Conservation (phyloP, 2,329 filamentous ascomycete species). For the Graphilbum ipis-grandicollis region DNA sequence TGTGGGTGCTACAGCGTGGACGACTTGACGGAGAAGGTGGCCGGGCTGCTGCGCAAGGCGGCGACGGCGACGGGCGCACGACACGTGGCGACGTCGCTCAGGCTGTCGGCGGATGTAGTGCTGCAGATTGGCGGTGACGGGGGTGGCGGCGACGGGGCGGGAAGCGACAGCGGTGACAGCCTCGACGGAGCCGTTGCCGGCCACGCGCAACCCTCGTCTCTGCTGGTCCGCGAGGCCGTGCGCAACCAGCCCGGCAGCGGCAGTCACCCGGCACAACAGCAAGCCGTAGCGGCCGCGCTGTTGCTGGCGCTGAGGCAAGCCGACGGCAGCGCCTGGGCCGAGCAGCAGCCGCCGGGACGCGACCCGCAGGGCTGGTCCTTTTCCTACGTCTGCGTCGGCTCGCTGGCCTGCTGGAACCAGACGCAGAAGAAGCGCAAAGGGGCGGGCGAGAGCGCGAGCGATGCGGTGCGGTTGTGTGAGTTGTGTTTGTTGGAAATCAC, state of each 20-base stretch:
- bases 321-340: constrained; percentile 30
- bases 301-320: constrained; percentile 22
- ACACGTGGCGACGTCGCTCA: constrained; percentile 27
- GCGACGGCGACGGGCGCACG: constrained; percentile 29
- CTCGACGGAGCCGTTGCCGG: too few relatives aligned
- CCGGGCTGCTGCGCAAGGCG: constrained; percentile 21
- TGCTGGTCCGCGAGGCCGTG: constrained; percentile 1
- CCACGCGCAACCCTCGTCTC: too few relatives aligned
- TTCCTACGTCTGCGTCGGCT: constrained; percentile 34
- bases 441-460: constrained; percentile 22
- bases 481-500: too few relatives aligned
- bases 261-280: constrained; percentile 30
- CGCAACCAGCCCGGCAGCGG: constrained; percentile 28
- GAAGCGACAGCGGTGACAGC: too few relatives aligned
- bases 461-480: too few relatives aligned
- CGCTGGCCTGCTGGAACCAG: constrained; percentile 30
- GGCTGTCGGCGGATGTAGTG: constrained; percentile 25
- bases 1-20: constrained; percentile 20
- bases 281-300: constrained; percentile 30
- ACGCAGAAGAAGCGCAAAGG: constrained; percentile 25
- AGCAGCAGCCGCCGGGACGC: constrained; percentile 24
- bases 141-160: constrained; percentile 10
- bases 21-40: constrained; percentile 29
- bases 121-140: constrained; percentile 19
- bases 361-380: constrained; percentile 33